phyloP scores from a whole-genome alignment of 192 early-diverging fungal species.

The Backusella circina region DNA sequence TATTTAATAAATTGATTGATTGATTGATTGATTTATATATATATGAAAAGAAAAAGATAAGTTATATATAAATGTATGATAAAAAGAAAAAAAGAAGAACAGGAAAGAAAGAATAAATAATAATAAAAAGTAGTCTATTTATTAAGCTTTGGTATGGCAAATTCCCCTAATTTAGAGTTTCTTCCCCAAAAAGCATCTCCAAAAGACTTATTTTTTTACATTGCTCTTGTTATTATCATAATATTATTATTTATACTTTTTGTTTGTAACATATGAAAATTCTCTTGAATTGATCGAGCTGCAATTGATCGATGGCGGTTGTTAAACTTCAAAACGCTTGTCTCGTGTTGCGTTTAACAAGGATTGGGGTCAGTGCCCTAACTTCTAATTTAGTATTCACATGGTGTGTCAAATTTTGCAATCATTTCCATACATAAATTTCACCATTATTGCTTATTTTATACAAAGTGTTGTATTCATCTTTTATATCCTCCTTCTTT shows the following conservation, averaged over 20 bases:
- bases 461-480: not conserved
- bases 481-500: not conserved
- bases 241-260: not conserved
- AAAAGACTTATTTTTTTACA: not conserved
- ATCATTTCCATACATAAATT: not conserved
- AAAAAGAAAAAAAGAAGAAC: not conserved
- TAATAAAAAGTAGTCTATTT: constrained; percentile 2
- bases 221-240: not conserved
- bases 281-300: constrained; percentile 12
- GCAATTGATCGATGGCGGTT: constrained; percentile 9
- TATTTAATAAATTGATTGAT: not conserved
- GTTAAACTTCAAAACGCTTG: not conserved
- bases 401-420: not conserved
- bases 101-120: not conserved
- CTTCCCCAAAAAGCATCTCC: not conserved
- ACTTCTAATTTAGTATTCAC: not conserved
- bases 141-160: not conserved
- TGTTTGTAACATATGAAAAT: not conserved
- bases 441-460: not conserved
- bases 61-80: not conserved
- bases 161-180: not conserved
- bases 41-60: not conserved
- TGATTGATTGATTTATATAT: not conserved
- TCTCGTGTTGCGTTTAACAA: constrained; percentile 1
- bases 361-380: not conserved